Percentiles rank a stretch among this genome's conserved stretches.
phyloP scores from a whole-genome alignment of 345 rosid genomes.

The Nephelium lappaceum region DNA sequence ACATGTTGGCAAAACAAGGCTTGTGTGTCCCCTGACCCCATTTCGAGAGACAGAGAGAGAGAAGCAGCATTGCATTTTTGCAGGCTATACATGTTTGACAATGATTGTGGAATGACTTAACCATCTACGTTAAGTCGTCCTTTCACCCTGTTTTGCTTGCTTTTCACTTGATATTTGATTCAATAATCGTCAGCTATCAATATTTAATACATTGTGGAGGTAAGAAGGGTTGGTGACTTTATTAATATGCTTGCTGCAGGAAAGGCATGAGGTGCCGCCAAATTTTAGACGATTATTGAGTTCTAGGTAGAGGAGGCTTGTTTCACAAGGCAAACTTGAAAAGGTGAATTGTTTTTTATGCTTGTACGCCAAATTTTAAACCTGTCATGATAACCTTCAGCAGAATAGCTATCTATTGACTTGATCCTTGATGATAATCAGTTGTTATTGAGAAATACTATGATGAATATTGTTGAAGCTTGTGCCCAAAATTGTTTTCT shows the following conservation, averaged over 20 bases:
- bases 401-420: neutral
- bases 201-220: neutral
- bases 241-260: slow-evolving; percentile 39
- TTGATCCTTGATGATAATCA: neutral
- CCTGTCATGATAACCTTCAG: neutral
- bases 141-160: neutral
- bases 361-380: neutral
- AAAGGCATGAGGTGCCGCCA: slow-evolving; percentile 59
- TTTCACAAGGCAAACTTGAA: slow-evolving; percentile 67
- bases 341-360: slow-evolving; percentile 42
- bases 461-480: neutral
- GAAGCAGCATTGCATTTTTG: neutral
- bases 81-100: neutral
- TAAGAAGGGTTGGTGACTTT: neutral
- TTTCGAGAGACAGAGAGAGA: neutral
- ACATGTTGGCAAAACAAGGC: neutral
- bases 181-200: neutral
- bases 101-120: neutral
- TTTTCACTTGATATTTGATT: neutral
- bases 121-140: neutral
- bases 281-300: slow-evolving; percentile 63
- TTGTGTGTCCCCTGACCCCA: neutral
- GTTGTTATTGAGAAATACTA: neutral
- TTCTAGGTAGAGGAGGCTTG: slow-evolving; percentile 78
- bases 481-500: neutral